Base-by-base conservation (phyloP, 768 basidiomycete genomes). In the Serpula lacrymans region DNA sequence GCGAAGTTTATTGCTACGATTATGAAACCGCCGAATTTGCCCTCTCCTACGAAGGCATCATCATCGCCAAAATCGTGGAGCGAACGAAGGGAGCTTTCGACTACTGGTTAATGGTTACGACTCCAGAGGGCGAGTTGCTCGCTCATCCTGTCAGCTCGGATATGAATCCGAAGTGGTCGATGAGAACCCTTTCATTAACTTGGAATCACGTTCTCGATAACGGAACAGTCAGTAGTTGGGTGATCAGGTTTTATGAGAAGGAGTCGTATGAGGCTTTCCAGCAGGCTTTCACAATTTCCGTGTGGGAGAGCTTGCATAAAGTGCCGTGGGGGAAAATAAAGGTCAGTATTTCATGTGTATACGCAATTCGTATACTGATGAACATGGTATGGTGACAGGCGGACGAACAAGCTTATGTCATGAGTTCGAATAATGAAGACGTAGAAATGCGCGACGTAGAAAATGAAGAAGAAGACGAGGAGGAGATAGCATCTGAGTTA, bases 351-450 rank as follows among this genome's bases (percentile, higher is more conserved):
- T 23, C 14, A 39, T 34, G 25, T 14, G 28, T 21, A 31, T 20
- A 22, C n/a, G n/a, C n/a, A n/a, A 25, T 12, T 12, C 10, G 14
- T 35, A 14, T 40, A 16, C 14, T 20, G n/a, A 16, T 34, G 5
- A 16, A 43, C 24, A n/a, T n/a, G 37, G n/a, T 52, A 14, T 8
- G 18, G 24, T 36, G 39, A 22, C 49, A 89, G 84, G 53, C 74
- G 17, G 92, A 93, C n/a, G 96, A 99, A 45, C 86, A 84, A 63
- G 72, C 67, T 24, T 99, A 98, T 58, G 80, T 90, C 25, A 62
- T 85, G 53, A 84, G 78, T 46, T 78, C 88, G 10, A 77, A 73
- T 46, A 68, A 72, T 41, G 88, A 94, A 56, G 91, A 94, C 50
- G 82, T 93, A 12, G 91, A 87, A 55, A 97, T 97, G 94, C 74